A percentile compares a stretch with the other conserved stretches of the same genome.
phyloP scores from a whole-genome alignment of 108 stramenopile genomes.

The Skeletonema menzelii region DNA sequence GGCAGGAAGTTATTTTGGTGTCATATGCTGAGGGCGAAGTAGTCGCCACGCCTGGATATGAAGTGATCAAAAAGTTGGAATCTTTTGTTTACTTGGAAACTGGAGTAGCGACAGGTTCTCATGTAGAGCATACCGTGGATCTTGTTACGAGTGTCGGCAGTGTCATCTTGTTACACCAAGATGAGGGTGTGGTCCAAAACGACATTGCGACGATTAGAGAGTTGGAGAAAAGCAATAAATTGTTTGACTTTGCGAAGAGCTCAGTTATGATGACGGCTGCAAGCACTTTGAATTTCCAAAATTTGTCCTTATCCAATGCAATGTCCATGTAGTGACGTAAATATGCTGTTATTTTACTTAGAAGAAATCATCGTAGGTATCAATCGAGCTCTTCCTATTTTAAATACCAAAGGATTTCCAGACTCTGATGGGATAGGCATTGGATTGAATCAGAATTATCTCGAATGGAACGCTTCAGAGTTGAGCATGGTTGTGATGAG shows the following conservation, averaged over 20 bases:
- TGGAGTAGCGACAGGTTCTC: constrained; percentile 64
- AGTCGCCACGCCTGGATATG: constrained; percentile 79
- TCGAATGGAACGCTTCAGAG: no score
- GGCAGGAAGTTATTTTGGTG: constrained; percentile 88
- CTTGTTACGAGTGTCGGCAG: constrained; percentile 86
- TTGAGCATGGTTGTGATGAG: no score
- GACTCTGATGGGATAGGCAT: no score
- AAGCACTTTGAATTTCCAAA: constrained; percentile 7
- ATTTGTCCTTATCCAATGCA: background rate
- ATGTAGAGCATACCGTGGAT: constrained; percentile 84
- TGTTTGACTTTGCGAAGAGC: constrained; percentile 54
- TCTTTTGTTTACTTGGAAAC: constrained; percentile 87
- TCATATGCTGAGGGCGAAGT: constrained; percentile 72
- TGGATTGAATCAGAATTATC: no score
- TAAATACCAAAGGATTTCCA: no score
- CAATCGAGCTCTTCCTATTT: no score
- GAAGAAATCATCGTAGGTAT: no score
- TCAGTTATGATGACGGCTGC: constrained; percentile 16
- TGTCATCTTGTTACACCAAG: constrained; percentile 80
- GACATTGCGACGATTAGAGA: constrained; percentile 74
- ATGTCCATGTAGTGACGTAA: no score
- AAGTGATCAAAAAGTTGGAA: constrained; percentile 66
- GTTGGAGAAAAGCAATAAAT: constrained; percentile 71
- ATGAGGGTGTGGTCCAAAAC: constrained; percentile 55
- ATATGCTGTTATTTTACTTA: no score